phyloP scores from a whole-genome alignment of 768 basidiomycete genomes.

The Boletus reticulatus region DNA sequence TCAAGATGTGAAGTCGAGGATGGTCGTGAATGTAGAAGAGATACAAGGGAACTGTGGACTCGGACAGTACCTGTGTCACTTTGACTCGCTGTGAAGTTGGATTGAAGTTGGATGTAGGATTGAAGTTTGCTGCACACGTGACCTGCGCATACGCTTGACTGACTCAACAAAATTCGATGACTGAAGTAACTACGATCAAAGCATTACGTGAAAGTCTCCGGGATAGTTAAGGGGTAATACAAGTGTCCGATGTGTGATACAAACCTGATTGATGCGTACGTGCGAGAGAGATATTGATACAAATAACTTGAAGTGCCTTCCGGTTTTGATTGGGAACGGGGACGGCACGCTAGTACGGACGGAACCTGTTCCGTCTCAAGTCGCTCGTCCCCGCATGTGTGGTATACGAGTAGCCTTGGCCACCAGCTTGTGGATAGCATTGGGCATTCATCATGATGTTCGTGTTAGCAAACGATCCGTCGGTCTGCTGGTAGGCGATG shows the following conservation, averaged over 20 bases:
- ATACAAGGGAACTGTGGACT: neutral
- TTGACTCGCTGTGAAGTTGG: constrained; percentile 6
- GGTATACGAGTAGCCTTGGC: neutral
- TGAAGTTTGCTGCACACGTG: constrained; percentile 5
- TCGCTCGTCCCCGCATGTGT: neutral
- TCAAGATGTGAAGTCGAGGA: neutral
- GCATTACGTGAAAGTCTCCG: no score
- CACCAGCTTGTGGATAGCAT: neutral
- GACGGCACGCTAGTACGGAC: no score
- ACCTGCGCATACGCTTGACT: constrained; percentile 1
- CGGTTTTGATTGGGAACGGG: no score
- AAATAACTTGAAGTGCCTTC: no score
- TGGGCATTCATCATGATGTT: neutral
- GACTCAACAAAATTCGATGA: no score
- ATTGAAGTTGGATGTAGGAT: neutral
- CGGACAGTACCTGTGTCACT: neutral
- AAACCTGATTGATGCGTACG: no score
- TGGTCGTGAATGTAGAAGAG: constrained; percentile 1
- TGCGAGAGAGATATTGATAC: neutral
- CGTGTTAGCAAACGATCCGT: neutral
- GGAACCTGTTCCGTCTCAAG: no score
- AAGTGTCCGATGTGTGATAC: no score
- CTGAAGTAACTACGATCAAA: no score
- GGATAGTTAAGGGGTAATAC: no score
- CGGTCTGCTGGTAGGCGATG: no score